A percentile compares a stretch with the other conserved stretches of the same genome.
These are phyloP conservation scores for Fragaria ananassa DNA, from an alignment of 306 rosid species.

Conservation along the genomic window DNA sequence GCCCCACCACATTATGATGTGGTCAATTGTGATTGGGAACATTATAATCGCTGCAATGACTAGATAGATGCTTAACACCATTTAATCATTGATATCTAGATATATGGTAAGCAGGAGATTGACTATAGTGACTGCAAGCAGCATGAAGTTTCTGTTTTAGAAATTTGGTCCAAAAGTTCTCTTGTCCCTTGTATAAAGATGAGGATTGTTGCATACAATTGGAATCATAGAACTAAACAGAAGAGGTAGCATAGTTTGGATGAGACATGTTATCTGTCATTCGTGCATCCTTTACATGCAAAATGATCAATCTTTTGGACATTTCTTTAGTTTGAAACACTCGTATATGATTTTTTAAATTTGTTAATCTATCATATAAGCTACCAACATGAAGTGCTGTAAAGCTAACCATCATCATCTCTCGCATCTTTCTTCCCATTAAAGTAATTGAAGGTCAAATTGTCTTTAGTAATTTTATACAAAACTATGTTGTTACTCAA, in stretches of 20 bases:
- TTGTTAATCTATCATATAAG: not conserved
- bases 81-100: not conserved
- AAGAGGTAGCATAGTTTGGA: not conserved
- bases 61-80: constrained; percentile 4
- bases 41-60: not conserved
- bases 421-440: not conserved
- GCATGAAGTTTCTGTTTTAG: not conserved
- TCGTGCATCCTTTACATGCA: not conserved
- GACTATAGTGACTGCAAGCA: constrained; percentile 12
- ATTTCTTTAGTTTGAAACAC: not conserved
- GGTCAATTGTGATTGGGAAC: not conserved
- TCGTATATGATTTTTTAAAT: not conserved
- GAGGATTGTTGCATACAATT: not conserved
- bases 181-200: not conserved
- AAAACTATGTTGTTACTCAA: constrained; percentile 10
- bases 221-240: not conserved
- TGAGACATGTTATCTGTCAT: not conserved
- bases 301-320: not conserved
- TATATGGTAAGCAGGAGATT: not conserved
- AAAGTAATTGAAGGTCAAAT: not conserved
- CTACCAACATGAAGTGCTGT: not conserved
- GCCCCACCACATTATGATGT: not conserved
- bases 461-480: not conserved
- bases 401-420: not conserved
- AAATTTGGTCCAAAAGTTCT: not conserved